Evolutionary conservation across 257 asterid genomes (phyloP), one percentile per base, ranked within the genome.

Genomic region (Ophiorrhiza pumila): DNA sequence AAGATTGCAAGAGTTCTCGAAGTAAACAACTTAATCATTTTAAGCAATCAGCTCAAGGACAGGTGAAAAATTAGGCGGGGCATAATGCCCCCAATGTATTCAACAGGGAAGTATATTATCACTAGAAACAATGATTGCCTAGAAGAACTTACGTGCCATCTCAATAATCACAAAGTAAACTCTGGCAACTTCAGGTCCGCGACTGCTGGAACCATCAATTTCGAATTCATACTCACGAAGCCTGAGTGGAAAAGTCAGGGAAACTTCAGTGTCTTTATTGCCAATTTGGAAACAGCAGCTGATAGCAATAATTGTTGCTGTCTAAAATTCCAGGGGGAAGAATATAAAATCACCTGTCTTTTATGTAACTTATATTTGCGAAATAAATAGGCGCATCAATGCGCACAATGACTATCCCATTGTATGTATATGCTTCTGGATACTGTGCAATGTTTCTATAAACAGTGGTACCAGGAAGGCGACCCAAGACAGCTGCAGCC

Each of bases 371-470:
- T 82, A 74, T 94, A 74, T 94, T 94, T 53, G 99, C 99, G 75
- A 94, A 94, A 84, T 94, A 94, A 58, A 94, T 91, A 18, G 99
- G 99, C 1, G 99, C 95, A 83, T 94, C 99, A 41, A 94, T 77
- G 69, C 99, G 92, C 82, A 94, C 99, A 80, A 91, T 89, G 76
- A 91, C 99, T 55, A 94, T 89, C 75, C 99, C 99, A 0, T 94
- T 91, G 83, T 90, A 94, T 66, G 97, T 90, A 85, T 90, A 90
- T 61, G 99, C 93, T 82, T 94, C 99, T 35, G 99, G 99, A 81
- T 94, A 94, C 81, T 94, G 99, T 80, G 89, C 89, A 73, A 80
- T 79, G 80, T 94, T 94, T 84, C 99, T 85, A 55, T 94, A 94
- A 62, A 94, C 83, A 34, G 99, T 94, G 45, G 99, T 94, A 47